Evolutionary conservation across 371 early-diverging fungal species (phyloP), one percentile per base, ranked within the genome.

Genomic region (Apophysomyces trapeziformis): DNA sequence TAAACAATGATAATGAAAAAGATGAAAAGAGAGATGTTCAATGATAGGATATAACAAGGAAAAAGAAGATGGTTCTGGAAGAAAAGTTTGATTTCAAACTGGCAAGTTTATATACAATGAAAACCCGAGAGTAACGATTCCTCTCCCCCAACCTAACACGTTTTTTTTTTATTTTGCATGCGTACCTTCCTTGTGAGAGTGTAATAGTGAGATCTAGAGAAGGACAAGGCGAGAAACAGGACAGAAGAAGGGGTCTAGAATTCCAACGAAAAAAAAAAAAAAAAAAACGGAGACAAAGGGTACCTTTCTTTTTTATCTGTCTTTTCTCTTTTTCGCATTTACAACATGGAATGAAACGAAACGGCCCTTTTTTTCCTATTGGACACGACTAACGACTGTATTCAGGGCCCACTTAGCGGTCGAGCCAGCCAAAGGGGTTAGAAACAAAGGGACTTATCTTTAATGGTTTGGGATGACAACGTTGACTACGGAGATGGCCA

Each of bases 21-120:
- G 38, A 54, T 38, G 63, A 50, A 44, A 50, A 44, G 57, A 36
- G 16, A 43, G 43, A 61, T 39, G 7, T 43, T 50, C 32, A 43
- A 18, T 54, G 59, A 44, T 21, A n/a, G 67, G 46, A 38, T 36
- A 67, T 38, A 38, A 56, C 7, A 35, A 47, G 12, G 57, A 60
- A 32, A 5, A 61, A 61, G 45, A 63, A 61, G 32, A 63, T 58
- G 57, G 60, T 58, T 58, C 58, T 47, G 59, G 43, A 63, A 50
- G 60, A 66, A 61, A 65, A 39, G 63, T 61, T 38, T 38, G 60
- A 59, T 66, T 62, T 62, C 45, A 63, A 63, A 64, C 44, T 62
- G 50, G 62, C 57, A 38, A 57, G 54, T 60, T 38, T 63, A 58
- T 62, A 57, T 58, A 60, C 43, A 60, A 45, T 37, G 18, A 67